phyloP scores from a whole-genome alignment of 495 filamentous ascomycete species.

The Cetradonia linearis region DNA sequence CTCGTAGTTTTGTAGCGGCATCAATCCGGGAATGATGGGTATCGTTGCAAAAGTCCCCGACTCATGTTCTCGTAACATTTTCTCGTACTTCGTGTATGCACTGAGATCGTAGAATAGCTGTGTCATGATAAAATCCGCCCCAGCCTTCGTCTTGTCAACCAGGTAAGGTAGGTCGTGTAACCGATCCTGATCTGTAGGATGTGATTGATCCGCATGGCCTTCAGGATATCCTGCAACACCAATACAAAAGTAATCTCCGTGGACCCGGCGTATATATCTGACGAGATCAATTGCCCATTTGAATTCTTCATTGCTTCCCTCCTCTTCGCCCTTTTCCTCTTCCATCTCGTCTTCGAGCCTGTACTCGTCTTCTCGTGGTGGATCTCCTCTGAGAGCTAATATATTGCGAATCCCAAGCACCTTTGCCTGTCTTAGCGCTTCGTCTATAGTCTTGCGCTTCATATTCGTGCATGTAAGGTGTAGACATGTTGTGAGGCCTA shows the following conservation, averaged over 20 bases:
- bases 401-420: slow-evolving; percentile 91
- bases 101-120: slow-evolving; percentile 89
- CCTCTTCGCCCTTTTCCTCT: slow-evolving; percentile 28
- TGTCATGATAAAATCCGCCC: slow-evolving; percentile 99
- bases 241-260: slow-evolving; percentile 95
- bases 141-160: slow-evolving; percentile 81
- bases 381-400: slow-evolving; percentile 86
- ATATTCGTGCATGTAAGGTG: slow-evolving; percentile 98
- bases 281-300: slow-evolving; percentile 85
- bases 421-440: slow-evolving; percentile 84
- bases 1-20: slow-evolving; percentile 96
- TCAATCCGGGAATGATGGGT: slow-evolving; percentile 85
- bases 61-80: slow-evolving; percentile 64
- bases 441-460: slow-evolving; percentile 74
- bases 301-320: slow-evolving; percentile 69
- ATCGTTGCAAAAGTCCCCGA: slow-evolving; percentile 82
- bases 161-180: slow-evolving; percentile 78
- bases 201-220: slow-evolving; percentile 85
- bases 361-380: slow-evolving; percentile 83
- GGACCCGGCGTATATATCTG: slow-evolving; percentile 68
- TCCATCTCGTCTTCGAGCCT: slow-evolving; percentile 42
- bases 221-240: slow-evolving; percentile 93
- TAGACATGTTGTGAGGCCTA: slow-evolving; percentile 87
- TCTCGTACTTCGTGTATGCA: slow-evolving; percentile 72
- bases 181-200: slow-evolving; percentile 67